Evolutionary conservation across 768 basidiomycete species (phyloP).

Genomic region (Cystobasidium ongulense): DNA sequence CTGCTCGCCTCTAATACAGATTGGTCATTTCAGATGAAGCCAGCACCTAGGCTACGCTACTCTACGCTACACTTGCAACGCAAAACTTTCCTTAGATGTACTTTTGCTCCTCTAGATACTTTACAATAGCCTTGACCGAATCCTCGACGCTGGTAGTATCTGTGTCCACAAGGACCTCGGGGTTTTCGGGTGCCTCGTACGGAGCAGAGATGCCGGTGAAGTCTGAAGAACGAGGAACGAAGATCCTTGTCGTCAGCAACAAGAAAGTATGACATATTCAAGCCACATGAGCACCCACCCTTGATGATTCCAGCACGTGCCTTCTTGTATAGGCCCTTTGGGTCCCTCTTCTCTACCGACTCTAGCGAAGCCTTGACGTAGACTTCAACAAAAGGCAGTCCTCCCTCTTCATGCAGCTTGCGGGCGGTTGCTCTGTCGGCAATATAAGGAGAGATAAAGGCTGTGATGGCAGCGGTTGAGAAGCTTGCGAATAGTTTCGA

Average conservation of each 20-base stretch:
- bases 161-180: slow-evolving; percentile 89
- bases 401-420: slow-evolving; percentile 63
- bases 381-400: slow-evolving; percentile 82
- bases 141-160: slow-evolving; percentile 67
- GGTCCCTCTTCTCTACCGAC: slow-evolving; percentile 84
- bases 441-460: slow-evolving; percentile 97
- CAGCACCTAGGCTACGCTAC: background rate
- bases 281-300: slow-evolving; percentile 55
- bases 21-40: no score
- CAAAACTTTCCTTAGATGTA: slow-evolving; percentile 14
- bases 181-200: slow-evolving; percentile 74
- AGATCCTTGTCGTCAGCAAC: background rate
- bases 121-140: slow-evolving; percentile 66
- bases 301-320: slow-evolving; percentile 91
- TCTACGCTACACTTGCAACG: background rate
- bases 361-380: slow-evolving; percentile 84
- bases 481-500: slow-evolving; percentile 88
- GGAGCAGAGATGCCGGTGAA: slow-evolving; percentile 98
- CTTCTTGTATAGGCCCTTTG: slow-evolving; percentile 95
- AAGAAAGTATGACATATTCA: background rate
- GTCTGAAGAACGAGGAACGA: slow-evolving; percentile 53
- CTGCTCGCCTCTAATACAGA: no score
- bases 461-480: slow-evolving; percentile 75
- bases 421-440: slow-evolving; percentile 76
- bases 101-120: slow-evolving; percentile 62